Evolutionary conservation across 345 rosid genomes (phyloP).

Genomic region (Hibiscus tridactylites): DNA sequence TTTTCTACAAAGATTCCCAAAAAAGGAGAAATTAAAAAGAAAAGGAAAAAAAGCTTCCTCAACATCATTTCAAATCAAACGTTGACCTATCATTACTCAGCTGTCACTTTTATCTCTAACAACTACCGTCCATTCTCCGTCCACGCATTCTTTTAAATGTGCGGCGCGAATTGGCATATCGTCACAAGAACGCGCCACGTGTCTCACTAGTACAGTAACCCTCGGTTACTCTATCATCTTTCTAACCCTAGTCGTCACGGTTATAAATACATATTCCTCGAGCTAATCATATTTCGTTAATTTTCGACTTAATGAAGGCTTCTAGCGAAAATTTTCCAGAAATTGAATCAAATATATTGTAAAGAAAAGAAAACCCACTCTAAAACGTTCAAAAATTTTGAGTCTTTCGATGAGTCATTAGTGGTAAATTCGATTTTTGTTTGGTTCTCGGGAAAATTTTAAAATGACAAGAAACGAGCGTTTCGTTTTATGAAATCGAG

Average conservation of each 20-base stretch:
- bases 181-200: slow-evolving; percentile 19
- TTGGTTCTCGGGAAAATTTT: background rate
- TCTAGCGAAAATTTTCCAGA: background rate
- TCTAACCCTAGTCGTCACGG: slow-evolving; percentile 19
- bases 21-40: background rate
- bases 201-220: background rate
- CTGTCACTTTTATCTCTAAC: background rate
- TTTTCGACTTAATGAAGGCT: background rate
- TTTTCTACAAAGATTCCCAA: too few relatives aligned
- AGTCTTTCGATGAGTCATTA: background rate
- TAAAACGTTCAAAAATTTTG: background rate
- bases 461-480: background rate
- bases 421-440: background rate
- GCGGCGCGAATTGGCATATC: slow-evolving; percentile 15
- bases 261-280: slow-evolving; percentile 10
- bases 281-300: background rate
- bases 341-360: background rate
- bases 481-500: background rate
- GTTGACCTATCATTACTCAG: background rate
- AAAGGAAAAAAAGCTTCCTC: background rate
- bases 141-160: background rate
- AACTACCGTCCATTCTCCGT: background rate
- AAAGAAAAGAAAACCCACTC: background rate
- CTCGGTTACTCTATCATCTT: slow-evolving; percentile 8
- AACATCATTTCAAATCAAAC: background rate